Base-by-base conservation (phyloP, 495 filamentous ascomycete genomes). In the Penicillium angulare region DNA sequence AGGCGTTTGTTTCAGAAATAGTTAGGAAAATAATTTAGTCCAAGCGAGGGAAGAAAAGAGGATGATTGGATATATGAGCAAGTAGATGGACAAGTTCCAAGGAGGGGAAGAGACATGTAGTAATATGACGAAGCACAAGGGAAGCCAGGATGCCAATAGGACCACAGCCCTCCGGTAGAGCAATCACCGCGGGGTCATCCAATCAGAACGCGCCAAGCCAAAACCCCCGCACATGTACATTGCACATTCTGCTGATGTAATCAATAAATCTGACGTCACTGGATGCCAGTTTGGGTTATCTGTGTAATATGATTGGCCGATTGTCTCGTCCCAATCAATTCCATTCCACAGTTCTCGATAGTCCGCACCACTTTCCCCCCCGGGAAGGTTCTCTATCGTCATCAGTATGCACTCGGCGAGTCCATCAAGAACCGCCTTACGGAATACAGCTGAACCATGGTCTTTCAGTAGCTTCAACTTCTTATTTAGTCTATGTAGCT, bases 161-260 rank as follows among this genome's bases (percentile, higher is more conserved):
- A 60, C 34, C 29, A 56, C 39, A 50, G 53, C 36, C 32, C 46
- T 56, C 53, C 53, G 52, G 39, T 15, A 31, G 8, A 4, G 40
- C 9, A 7, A 21, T 29, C 3, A 23, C 26, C 44, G 43, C 38
- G 46, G 46, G 23, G 45, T 44, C 5, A 15, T 10, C 57, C 53
- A 56, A 56, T 60, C 53, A 60, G 12, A 23, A 23, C 34, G 21
- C 17, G 13, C 20, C 10, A 48, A 36, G 47, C 42, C 46, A 47
- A 31, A 31, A 9, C 20, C 3, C 16, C 10, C 8, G 7, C n/a
- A 16, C 36, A 26, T 26, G 20, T 15, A 20, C n/a, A n/a, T n/a
- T n/a, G n/a, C n/a, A n/a, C n/a, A 33, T 23, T 18, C 5, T 36
- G 41, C 38, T 36, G 27, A 36, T 21, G 31, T 12, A 18, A 34